Percentiles rank a stretch among this genome's conserved stretches.
phyloP scores from a whole-genome alignment of 129 eudicot species.

The Logfia minima region DNA sequence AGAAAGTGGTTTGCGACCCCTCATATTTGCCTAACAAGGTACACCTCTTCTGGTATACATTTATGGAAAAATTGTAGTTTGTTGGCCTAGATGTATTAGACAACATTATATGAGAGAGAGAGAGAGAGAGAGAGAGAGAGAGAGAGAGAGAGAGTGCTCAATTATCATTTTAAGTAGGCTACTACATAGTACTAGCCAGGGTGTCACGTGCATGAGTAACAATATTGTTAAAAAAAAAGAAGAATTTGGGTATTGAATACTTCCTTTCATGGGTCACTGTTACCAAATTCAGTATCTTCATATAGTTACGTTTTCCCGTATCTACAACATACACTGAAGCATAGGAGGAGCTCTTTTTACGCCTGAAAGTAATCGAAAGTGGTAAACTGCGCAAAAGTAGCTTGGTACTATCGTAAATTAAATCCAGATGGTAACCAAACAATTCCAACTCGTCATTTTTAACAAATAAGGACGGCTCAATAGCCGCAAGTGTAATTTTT shows the following conservation, averaged over 20 bases:
- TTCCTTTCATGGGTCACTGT: not conserved
- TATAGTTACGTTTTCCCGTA: not conserved
- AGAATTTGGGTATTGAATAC: not conserved
- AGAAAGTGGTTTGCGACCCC: conserved; percentile 95
- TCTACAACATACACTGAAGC: not conserved
- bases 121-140: not conserved
- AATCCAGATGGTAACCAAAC: not conserved
- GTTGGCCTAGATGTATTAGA: not conserved
- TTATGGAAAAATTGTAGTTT: not conserved
- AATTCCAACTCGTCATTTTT: not conserved
- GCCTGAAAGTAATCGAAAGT: not conserved
- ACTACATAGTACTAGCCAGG: not conserved
- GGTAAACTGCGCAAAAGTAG: not conserved
- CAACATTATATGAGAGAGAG: not conserved
- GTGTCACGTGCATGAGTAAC: conserved; percentile 1
- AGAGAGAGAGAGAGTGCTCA: conserved; percentile 3
- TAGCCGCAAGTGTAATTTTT: not conserved
- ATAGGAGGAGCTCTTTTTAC: not conserved
- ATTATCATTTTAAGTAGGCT: not conserved
- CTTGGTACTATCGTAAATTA: not conserved
- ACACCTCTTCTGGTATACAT: conserved; percentile 7
- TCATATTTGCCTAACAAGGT: conserved; percentile 89
- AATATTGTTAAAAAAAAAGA: not conserved
- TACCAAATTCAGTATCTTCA: not conserved
- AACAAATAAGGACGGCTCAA: not conserved